Evolutionary conservation across 371 early-diverging fungal species (phyloP).

Genomic region (Parasitella parasitica): DNA sequence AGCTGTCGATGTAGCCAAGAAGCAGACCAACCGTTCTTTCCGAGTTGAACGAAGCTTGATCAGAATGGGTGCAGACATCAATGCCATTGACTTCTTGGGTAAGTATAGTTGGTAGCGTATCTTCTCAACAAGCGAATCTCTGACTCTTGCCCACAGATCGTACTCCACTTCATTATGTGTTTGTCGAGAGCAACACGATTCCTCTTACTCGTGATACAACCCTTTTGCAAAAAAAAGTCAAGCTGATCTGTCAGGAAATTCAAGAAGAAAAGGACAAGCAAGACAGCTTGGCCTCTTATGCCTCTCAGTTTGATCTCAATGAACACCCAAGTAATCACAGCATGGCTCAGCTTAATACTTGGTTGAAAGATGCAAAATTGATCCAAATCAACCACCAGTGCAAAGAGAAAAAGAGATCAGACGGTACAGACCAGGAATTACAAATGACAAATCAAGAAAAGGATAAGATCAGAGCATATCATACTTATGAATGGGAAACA

Average conservation of each 20-base stretch:
- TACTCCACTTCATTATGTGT: slow-evolving; percentile 58
- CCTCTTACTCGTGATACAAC: slow-evolving; percentile 42
- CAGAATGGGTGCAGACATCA: slow-evolving; percentile 46
- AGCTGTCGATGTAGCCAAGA: slow-evolving; percentile 50
- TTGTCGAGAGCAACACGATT: slow-evolving; percentile 35
- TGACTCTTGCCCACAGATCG: slow-evolving; percentile 30
- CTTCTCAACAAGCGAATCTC: not conserved
- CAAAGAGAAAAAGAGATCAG: not conserved
- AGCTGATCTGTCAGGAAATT: slow-evolving; percentile 16
- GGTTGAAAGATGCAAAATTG: slow-evolving; percentile 12
- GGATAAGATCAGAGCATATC: not conserved
- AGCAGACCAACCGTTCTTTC: slow-evolving; percentile 54
- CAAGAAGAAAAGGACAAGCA: slow-evolving; percentile 11
- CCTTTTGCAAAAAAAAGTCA: slow-evolving; percentile 12
- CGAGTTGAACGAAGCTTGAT: slow-evolving; percentile 50
- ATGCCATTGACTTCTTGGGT: slow-evolving; percentile 47
- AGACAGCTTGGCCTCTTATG: slow-evolving; percentile 3
- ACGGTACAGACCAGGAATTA: not conserved
- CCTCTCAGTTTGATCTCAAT: not conserved
- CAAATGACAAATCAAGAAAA: slow-evolving; percentile 5
- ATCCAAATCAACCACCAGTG: not conserved
- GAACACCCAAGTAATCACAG: not conserved
- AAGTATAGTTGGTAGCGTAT: not conserved
- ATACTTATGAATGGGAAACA: slow-evolving; percentile 1
- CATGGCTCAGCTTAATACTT: not conserved